Evolutionary conservation across 495 filamentous ascomycete species (phyloP).

Genomic region (Xylaria venustula): DNA sequence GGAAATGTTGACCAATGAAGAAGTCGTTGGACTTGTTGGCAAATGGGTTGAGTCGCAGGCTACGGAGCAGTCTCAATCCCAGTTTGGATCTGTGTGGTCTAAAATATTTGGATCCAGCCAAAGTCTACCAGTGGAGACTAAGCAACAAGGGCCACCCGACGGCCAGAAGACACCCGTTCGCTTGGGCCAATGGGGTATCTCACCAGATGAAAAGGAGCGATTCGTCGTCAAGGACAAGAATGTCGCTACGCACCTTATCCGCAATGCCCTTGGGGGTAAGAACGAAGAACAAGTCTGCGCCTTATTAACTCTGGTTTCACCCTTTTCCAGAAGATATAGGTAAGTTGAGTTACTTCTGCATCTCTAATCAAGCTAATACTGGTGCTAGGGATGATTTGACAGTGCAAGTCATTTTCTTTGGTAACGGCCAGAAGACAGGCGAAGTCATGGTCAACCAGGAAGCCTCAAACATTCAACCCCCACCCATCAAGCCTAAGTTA

Average conservation of each 20-base stretch:
- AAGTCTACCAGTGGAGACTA: constrained; percentile 57
- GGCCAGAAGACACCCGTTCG: constrained; percentile 75
- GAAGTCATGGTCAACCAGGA: constrained; percentile 81
- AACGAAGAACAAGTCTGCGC: constrained; percentile 94
- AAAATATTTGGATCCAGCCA: constrained; percentile 54
- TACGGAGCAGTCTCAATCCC: constrained; percentile 34
- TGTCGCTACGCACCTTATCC: constrained; percentile 89
- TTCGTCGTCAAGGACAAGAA: constrained; percentile 97
- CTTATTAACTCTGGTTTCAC: constrained; percentile 84
- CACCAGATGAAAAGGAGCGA: constrained; percentile 63
- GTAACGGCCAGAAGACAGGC: constrained; percentile 70
- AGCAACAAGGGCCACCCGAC: constrained; percentile 32
- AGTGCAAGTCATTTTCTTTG: constrained; percentile 98
- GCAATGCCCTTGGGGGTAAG: constrained; percentile 92
- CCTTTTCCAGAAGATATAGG: constrained; percentile 88
- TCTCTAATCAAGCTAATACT: constrained; percentile 4
- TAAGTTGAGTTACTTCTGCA: constrained; percentile 27
- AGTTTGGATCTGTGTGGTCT: constrained; percentile 51
- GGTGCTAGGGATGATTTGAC: constrained; percentile 74
- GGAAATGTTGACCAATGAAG: constrained; percentile 99
- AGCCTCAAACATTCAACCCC: constrained; percentile 68
- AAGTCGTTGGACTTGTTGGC: constrained; percentile 93
- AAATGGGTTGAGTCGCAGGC: constrained; percentile 88
- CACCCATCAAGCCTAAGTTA: constrained; percentile 42
- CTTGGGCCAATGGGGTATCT: constrained; percentile 78